phyloP scores from a whole-genome alignment of 1,284 basidiomycete genomes.

The Marasmius oreades region DNA sequence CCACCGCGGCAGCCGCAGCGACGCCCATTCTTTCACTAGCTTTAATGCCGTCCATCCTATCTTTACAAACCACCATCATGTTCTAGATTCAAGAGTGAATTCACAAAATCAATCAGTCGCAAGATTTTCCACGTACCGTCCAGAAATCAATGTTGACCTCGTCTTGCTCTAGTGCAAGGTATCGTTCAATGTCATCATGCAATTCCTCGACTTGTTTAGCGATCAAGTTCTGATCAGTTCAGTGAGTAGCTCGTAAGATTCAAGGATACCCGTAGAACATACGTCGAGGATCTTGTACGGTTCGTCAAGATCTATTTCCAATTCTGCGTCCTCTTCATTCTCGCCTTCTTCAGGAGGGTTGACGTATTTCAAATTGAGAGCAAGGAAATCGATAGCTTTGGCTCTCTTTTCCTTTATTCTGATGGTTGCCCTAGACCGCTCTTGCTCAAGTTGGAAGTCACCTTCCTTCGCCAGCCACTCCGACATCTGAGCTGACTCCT shows the following conservation, averaged over 20 bases:
- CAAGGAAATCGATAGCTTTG: constrained; percentile 92
- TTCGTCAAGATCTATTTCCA: constrained; percentile 98
- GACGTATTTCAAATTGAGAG: constrained; percentile 89
- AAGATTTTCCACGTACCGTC: constrained; percentile 59
- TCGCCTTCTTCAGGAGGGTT: constrained; percentile 65
- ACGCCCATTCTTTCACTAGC: constrained; percentile 54
- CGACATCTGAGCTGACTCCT: constrained; percentile 95
- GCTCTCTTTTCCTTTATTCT: constrained; percentile 94
- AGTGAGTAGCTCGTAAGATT: constrained; percentile 14
- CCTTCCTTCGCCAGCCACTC: constrained; percentile 98
- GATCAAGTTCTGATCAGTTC: constrained; percentile 68
- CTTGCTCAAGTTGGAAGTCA: constrained; percentile 96
- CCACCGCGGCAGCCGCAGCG: constrained; percentile 74
- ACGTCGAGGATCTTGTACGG: constrained; percentile 97
- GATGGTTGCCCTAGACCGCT: constrained; percentile 87
- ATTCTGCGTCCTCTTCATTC: constrained; percentile 80
- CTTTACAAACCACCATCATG: constrained; percentile 96
- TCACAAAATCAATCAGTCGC: neutral
- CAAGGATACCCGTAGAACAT: constrained; percentile 26
- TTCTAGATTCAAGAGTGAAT: constrained; percentile 46
- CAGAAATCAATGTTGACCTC: constrained; percentile 94
- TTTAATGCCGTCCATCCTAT: constrained; percentile 80
- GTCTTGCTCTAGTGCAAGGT: constrained; percentile 83
- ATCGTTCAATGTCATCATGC: constrained; percentile 92
- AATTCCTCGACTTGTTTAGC: constrained; percentile 89